These are phyloP conservation scores for Trypanosoma scelopori DNA, from an alignment of 208 protist genomes.

Conservation along the genomic window DNA sequence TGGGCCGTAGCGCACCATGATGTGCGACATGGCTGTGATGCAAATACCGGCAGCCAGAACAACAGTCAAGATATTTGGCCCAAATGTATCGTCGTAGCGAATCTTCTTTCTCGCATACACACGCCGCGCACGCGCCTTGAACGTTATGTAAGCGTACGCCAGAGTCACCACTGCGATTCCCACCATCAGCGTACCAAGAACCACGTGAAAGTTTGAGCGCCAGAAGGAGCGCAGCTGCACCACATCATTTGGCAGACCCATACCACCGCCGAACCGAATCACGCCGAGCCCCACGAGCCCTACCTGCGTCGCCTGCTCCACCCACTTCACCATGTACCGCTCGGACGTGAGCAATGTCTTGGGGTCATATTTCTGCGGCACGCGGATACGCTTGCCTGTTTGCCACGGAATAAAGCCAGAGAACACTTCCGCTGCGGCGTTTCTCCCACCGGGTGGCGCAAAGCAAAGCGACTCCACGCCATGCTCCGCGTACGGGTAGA, in stretches of 20 bases:
- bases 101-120: constrained; percentile 88
- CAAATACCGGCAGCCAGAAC: constrained; percentile 50
- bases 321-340: constrained; percentile 90
- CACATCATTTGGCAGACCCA: constrained; percentile 60
- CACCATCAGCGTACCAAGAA: constrained; percentile 59
- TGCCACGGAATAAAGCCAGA: constrained; percentile 86
- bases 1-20: constrained; percentile 76
- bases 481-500: constrained; percentile 79
- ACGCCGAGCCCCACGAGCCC: constrained; percentile 70
- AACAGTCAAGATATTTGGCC: constrained; percentile 68
- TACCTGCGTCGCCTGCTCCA: constrained; percentile 61
- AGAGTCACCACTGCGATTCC: constrained; percentile 53
- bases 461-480: constrained; percentile 84
- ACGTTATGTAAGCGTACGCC: constrained; percentile 70
- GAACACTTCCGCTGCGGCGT: constrained; percentile 65
- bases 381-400: constrained; percentile 85
- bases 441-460: constrained; percentile 34
- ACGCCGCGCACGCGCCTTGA: constrained; percentile 69
- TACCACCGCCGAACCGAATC: constrained; percentile 75
- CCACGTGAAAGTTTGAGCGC: constrained; percentile 67
- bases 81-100: constrained; percentile 72
- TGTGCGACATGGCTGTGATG: constrained; percentile 45
- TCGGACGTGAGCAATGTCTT: constrained; percentile 89
- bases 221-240: constrained; percentile 48
- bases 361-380: constrained; percentile 91